Conservation (phyloP, 2,329 filamentous ascomycete genomes). For the Hypoxylon sp. region DNA sequence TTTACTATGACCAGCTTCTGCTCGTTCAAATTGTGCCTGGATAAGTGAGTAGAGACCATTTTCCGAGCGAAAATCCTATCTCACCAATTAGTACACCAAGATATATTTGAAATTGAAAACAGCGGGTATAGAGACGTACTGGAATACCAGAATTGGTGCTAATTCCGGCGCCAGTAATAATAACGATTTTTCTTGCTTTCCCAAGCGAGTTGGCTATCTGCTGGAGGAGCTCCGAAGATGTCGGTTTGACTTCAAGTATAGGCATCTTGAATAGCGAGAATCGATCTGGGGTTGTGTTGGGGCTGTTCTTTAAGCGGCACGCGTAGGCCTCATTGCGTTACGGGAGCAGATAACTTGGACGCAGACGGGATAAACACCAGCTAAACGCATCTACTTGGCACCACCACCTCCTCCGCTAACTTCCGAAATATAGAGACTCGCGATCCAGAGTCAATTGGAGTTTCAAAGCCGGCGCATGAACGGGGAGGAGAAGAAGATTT, state of each 20-base stretch:
- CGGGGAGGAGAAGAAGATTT: constrained; percentile 1
- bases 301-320: constrained; percentile 18
- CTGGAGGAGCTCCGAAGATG: constrained; percentile 70
- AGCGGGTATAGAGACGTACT: constrained; percentile 60
- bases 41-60: constrained; percentile 81
- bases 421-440: constrained; percentile 1
- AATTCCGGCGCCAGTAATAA: constrained; percentile 81
- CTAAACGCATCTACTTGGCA: neutral
- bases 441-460: neutral
- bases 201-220: constrained; percentile 75
- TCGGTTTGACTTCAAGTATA: constrained; percentile 68
- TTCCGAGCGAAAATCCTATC: constrained; percentile 78
- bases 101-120: constrained; percentile 30
- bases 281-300: neutral
- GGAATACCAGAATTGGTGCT: constrained; percentile 84
- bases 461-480: constrained; percentile 11
- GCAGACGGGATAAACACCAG: neutral
- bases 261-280: constrained; percentile 64
- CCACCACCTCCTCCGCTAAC: constrained; percentile 10
- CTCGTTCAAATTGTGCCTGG: constrained; percentile 75
- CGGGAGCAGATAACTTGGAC: neutral
- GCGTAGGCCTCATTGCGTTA: constrained; percentile 33
- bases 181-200: constrained; percentile 77
- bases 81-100: constrained; percentile 41
- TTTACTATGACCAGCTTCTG: constrained; percentile 57